phyloP scores from a whole-genome alignment of 179 eudicot genomes.

The Vitellaria paradoxa region DNA sequence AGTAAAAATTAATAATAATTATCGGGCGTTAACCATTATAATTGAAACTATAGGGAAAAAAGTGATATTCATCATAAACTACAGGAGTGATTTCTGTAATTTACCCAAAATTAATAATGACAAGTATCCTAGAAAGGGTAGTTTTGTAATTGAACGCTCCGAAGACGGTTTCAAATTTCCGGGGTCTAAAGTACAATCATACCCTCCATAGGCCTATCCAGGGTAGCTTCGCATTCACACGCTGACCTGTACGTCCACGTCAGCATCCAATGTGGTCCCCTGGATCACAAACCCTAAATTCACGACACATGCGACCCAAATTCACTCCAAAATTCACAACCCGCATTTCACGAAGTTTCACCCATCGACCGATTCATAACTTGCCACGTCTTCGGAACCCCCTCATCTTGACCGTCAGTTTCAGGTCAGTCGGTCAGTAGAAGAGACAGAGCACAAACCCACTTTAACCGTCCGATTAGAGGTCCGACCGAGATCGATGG shows the following conservation, averaged over 20 bases:
- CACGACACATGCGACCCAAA: slow-evolving; percentile 37
- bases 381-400: slow-evolving; percentile 24
- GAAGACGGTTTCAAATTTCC: background rate
- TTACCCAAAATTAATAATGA: no score
- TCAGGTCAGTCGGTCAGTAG: slow-evolving; percentile 42
- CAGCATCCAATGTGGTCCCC: slow-evolving; percentile 6
- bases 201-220: background rate
- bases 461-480: slow-evolving; percentile 35
- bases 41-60: no score
- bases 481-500: slow-evolving; percentile 20
- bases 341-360: background rate
- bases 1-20: no score
- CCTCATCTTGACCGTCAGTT: slow-evolving; percentile 43
- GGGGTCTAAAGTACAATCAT: background rate
- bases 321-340: slow-evolving; percentile 25
- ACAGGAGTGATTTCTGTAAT: no score
- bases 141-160: no score
- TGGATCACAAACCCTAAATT: slow-evolving; percentile 37
- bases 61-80: no score
- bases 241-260: background rate
- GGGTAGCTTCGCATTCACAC: slow-evolving; percentile 2
- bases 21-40: no score
- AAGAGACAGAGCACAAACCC: slow-evolving; percentile 40
- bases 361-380: background rate
- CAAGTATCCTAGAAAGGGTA: no score